Conservation (phyloP, 768 basidiomycete genomes). For the Lanmaoa rubissima region DNA sequence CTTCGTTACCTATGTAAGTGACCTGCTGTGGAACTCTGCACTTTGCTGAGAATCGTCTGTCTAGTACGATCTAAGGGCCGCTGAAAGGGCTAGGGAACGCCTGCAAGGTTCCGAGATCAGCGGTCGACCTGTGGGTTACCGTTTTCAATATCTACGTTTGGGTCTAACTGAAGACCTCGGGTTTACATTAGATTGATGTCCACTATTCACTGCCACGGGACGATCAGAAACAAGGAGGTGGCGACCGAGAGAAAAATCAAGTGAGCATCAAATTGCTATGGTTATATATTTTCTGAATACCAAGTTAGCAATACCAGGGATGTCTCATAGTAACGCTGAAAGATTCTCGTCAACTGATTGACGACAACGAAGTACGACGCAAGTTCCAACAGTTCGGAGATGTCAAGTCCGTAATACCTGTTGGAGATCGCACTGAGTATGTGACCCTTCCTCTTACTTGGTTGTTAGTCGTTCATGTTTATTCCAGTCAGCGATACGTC, state of each 20-base stretch:
- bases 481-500: constrained; percentile 78
- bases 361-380: constrained; percentile 81
- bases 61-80: constrained; percentile 90
- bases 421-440: constrained; percentile 63
- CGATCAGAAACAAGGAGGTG: constrained; percentile 62
- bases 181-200: constrained; percentile 79
- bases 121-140: constrained; percentile 77
- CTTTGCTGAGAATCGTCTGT: constrained; percentile 13
- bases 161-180: constrained; percentile 7
- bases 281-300: constrained; percentile 8
- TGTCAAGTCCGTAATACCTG: constrained; percentile 73
- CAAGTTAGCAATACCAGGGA: constrained; percentile 70
- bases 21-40: not conserved
- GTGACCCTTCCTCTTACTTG: constrained; percentile 11
- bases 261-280: constrained; percentile 36
- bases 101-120: constrained; percentile 88
- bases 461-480: constrained; percentile 2
- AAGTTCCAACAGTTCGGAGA: constrained; percentile 91
- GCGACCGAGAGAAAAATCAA: constrained; percentile 77
- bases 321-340: constrained; percentile 77
- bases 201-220: constrained; percentile 95
- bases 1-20: constrained; percentile 95
- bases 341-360: constrained; percentile 68
- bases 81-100: constrained; percentile 87
- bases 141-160: not conserved